Base-by-base conservation (phyloP, 1,284 basidiomycete species). In the Moniliella sp. region DNA sequence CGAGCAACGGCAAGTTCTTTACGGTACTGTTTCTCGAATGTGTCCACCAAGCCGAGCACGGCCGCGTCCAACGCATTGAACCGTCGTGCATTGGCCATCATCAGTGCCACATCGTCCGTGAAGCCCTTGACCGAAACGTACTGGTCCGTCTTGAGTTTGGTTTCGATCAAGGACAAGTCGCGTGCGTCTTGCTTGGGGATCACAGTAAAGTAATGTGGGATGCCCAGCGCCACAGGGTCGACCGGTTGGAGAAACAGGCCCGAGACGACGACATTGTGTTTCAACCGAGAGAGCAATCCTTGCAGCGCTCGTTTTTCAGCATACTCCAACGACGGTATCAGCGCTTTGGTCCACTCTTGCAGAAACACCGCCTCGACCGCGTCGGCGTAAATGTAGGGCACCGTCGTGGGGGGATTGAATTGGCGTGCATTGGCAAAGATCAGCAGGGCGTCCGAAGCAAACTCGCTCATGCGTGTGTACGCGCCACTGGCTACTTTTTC, bases 41-140 rank as follows among this genome's bases (percentile, higher is more conserved):
- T 47, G 18, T 49, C 45, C 0, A 60, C 64, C 1, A 57, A 51
- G 13, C 52, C 61, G 7, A 75, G 74, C 4, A 86, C 76, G 35
- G 77, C 76, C 3, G 76, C 78, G 27, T 76, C 73, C 1, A 65
- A 63, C 1, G 77, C 77, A 50, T 91, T 91, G 67, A 84, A 91
- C 28, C 67, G 70, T 57, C 78, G 71, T 21, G 81, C 79, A 55
- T 88, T 91, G 37, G 69, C 59, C 34, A 81, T 62, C 81, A 91
- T 86, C 21, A 86, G 67, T 32, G 75, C 71, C 37, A 84, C 62
- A 56, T 91, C 84, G 5, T 71, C 73, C 49, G 79, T 76, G 46
- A 86, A 75, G 0, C 69, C 72, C 23, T 77, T 76, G 25, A 75
- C 62, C 1, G 70, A 69, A 23, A 77, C 75, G 59, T 84, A 86